Conservation (phyloP, 768 basidiomycete genomes). For the Nevesoporus exiguus region DNA sequence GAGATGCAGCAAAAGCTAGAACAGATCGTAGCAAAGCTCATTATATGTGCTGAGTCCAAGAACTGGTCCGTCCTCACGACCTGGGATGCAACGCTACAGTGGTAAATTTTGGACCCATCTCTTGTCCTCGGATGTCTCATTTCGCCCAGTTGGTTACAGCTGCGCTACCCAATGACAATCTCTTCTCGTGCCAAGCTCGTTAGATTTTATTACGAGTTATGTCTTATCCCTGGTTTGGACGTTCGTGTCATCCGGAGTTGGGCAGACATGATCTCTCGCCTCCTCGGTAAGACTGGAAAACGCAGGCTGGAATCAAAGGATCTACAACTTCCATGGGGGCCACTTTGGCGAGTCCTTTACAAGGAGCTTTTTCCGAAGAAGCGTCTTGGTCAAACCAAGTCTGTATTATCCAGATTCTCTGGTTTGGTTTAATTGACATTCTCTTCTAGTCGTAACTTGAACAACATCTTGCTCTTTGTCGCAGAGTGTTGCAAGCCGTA, state of each 20-base stretch:
- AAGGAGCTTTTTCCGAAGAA: conserved; percentile 75
- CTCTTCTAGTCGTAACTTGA: conserved; percentile 50
- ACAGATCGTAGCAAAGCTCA: conserved; percentile 63
- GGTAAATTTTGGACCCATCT: conserved; percentile 40
- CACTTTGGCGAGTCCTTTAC: conserved; percentile 71
- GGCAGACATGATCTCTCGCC: conserved; percentile 74
- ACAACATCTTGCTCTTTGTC: conserved; percentile 70
- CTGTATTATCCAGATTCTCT: conserved; percentile 23
- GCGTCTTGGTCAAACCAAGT: conserved; percentile 58
- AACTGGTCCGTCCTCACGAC: conserved; percentile 71
- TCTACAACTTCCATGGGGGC: conserved; percentile 67
- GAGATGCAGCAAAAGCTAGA: conserved; percentile 72
- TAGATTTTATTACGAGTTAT: conserved; percentile 73
- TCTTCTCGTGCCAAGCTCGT: conserved; percentile 69
- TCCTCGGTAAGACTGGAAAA: conserved; percentile 65
- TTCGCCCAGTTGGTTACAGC: conserved; percentile 65
- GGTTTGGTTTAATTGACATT: conserved; percentile 6
- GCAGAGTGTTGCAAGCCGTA: conserved; percentile 73
- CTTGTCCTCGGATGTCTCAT: conserved; percentile 4
- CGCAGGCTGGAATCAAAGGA: conserved; percentile 67
- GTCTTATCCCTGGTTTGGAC: conserved; percentile 72
- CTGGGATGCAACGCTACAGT: conserved; percentile 80
- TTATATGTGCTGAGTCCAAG: conserved; percentile 66
- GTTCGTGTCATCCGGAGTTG: conserved; percentile 67
- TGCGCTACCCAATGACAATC: conserved; percentile 76